These are phyloP conservation scores for Ganoderma leucocontextum DNA, from an alignment of 1,284 basidiomycete genomes.

Conservation along the genomic window DNA sequence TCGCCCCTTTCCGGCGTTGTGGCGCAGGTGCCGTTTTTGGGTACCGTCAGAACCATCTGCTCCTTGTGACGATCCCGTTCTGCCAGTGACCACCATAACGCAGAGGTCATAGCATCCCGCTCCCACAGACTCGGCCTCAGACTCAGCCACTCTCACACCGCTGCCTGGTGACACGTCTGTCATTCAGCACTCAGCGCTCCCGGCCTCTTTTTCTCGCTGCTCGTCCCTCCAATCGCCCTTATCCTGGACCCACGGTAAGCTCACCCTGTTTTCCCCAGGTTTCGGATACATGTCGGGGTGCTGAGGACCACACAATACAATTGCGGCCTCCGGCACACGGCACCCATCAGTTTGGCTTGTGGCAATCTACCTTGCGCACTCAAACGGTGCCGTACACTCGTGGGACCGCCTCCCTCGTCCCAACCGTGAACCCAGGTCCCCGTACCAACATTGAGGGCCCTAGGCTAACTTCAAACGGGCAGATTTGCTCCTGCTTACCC, in stretches of 20 bases:
- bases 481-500: slow-evolving; percentile 3
- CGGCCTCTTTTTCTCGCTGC: neutral
- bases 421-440: neutral
- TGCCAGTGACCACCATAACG: slow-evolving; percentile 13
- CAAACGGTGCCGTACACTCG: slow-evolving; percentile 8
- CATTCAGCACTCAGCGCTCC: slow-evolving; percentile 5
- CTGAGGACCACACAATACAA: slow-evolving; percentile 4
- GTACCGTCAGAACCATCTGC: slow-evolving; percentile 10
- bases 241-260: neutral
- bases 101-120: neutral
- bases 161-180: neutral
- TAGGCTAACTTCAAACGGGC: slow-evolving; percentile 7
- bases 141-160: slow-evolving; percentile 2
- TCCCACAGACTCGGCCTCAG: neutral
- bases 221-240: neutral
- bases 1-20: slow-evolving; percentile 1
- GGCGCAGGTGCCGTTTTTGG: slow-evolving; percentile 4
- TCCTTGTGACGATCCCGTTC: slow-evolving; percentile 10
- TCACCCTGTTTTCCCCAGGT: neutral
- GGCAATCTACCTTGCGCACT: slow-evolving; percentile 7
- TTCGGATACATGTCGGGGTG: neutral
- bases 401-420: neutral
- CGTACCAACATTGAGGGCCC: neutral
- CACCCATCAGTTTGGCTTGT: slow-evolving; percentile 5
- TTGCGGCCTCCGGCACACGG: neutral